These are phyloP conservation scores for Coniosporium tulheliwenetii DNA, from an alignment of 2,329 filamentous ascomycete genomes.

Conservation along the genomic window DNA sequence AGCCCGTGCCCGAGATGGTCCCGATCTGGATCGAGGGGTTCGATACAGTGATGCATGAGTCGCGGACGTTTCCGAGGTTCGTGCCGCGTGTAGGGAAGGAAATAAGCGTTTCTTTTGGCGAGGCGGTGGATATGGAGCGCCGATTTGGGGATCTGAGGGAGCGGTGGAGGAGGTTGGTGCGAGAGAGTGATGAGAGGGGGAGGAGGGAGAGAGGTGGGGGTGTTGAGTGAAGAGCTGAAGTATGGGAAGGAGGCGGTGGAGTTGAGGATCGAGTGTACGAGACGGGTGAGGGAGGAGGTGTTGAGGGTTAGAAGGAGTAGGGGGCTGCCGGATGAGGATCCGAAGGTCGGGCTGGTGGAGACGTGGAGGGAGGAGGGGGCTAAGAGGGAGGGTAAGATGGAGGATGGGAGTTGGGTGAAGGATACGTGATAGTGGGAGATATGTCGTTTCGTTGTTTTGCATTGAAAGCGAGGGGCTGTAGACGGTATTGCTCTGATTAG, in stretches of 20 bases:
- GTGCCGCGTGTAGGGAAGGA: constrained; percentile 59
- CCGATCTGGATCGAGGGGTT: constrained; percentile 92
- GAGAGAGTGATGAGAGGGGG: constrained; percentile 20
- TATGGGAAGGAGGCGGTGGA: constrained; percentile 59
- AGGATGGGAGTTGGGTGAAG: constrained; percentile 44
- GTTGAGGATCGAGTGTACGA: constrained; percentile 66
- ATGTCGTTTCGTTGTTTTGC: neutral
- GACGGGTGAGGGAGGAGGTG: constrained; percentile 63
- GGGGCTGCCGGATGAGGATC: constrained; percentile 68
- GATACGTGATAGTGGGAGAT: constrained; percentile 27
- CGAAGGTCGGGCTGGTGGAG: constrained; percentile 59
- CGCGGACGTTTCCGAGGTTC: constrained; percentile 63
- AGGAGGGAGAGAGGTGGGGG: constrained; percentile 30
- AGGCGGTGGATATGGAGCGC: constrained; percentile 55
- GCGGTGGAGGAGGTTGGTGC: constrained; percentile 52
- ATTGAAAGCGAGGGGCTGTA: too few species aligned
- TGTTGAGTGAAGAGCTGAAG: constrained; percentile 49
- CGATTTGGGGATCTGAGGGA: constrained; percentile 64
- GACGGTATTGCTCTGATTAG: too few species aligned
- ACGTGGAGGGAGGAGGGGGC: constrained; percentile 54
- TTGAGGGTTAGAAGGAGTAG: constrained; percentile 56
- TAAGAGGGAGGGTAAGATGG: constrained; percentile 39
- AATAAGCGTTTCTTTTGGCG: constrained; percentile 63
- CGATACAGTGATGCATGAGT: constrained; percentile 77
- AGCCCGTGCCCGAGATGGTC: constrained; percentile 74